These are phyloP conservation scores for Thraustochytrium sp. DNA, from an alignment of 352 stramenopile species.

Conservation along the genomic window DNA sequence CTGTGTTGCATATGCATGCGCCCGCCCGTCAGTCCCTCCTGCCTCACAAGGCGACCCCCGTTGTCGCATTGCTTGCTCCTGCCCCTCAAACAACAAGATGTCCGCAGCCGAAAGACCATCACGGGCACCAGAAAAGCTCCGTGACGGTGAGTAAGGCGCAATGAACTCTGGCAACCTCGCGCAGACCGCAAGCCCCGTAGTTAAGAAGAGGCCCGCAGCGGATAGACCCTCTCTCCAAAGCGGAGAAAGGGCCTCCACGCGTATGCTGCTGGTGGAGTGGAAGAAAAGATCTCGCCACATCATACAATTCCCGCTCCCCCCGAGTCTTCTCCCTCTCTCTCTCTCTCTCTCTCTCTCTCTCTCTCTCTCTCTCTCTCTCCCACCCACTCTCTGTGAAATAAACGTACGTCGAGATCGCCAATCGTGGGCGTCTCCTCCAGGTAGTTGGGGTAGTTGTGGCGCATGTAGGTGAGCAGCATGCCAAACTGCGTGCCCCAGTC, in stretches of 20 bases:
- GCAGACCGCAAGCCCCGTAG: too few species aligned
- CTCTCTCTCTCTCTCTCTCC: neutral
- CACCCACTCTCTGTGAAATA: too few species aligned
- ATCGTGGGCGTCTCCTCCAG: constrained; percentile 87
- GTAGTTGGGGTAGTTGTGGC: constrained; percentile 91
- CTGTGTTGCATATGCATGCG: too few species aligned
- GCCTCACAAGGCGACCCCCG: too few species aligned
- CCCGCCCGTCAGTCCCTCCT: too few species aligned
- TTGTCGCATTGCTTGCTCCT: too few species aligned
- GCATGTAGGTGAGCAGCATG: constrained; percentile 99
- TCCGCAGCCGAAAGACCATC: constrained; percentile 23
- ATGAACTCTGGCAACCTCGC: too few species aligned
- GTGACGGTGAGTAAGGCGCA: constrained; percentile 7
- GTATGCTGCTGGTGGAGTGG: too few species aligned
- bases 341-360: neutral
- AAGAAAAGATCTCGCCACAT: too few species aligned
- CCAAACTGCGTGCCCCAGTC: constrained; percentile 98
- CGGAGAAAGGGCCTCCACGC: too few species aligned
- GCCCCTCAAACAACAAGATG: too few species aligned
- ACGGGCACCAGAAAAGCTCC: neutral
- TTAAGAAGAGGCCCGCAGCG: neutral
- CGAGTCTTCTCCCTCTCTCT: neutral
- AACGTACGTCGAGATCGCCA: constrained; percentile 80
- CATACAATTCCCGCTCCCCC: neutral
- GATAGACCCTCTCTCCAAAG: too few species aligned